These are phyloP conservation scores for Inga oerstediana DNA, from an alignment of 306 rosid species.

Conservation along the genomic window DNA sequence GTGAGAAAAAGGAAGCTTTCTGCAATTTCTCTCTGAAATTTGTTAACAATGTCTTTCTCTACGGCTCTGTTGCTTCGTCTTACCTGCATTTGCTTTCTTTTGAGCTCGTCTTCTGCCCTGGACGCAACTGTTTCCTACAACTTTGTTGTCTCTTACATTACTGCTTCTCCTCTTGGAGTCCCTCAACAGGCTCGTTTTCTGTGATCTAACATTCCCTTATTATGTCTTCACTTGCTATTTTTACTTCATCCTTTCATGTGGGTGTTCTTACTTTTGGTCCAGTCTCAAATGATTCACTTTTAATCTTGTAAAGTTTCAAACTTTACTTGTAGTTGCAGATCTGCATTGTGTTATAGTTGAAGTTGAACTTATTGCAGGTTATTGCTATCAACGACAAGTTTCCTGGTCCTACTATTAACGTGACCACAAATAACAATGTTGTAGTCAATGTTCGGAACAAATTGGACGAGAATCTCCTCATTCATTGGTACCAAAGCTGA, in stretches of 20 bases:
- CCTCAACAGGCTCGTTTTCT: constrained; percentile 69
- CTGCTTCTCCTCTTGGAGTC: constrained; percentile 91
- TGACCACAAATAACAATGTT: constrained; percentile 89
- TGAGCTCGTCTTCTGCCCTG: constrained; percentile 53
- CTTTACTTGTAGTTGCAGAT: constrained; percentile 42
- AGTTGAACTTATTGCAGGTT: constrained; percentile 59
- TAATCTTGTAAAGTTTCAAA: constrained; percentile 21
- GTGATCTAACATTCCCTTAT: constrained; percentile 14
- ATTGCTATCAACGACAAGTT: constrained; percentile 81
- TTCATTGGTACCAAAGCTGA: constrained; percentile 64
- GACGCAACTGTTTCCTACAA: constrained; percentile 64
- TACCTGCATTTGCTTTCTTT: constrained; percentile 47
- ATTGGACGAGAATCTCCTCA: constrained; percentile 82
- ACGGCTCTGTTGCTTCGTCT: constrained; percentile 45
- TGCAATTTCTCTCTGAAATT: constrained; percentile 33
- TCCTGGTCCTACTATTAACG: constrained; percentile 88
- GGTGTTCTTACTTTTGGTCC: constrained; percentile 9
- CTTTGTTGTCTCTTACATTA: constrained; percentile 75
- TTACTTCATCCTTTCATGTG: background rate
- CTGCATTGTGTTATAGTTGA: constrained; percentile 34
- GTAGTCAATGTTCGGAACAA: constrained; percentile 82
- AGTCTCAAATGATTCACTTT: background rate
- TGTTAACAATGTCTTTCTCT: constrained; percentile 53
- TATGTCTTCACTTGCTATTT: background rate
- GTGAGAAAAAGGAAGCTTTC: constrained; percentile 7